phyloP scores from a whole-genome alignment of 257 asterid species.

The Solanum sparsipilum region DNA sequence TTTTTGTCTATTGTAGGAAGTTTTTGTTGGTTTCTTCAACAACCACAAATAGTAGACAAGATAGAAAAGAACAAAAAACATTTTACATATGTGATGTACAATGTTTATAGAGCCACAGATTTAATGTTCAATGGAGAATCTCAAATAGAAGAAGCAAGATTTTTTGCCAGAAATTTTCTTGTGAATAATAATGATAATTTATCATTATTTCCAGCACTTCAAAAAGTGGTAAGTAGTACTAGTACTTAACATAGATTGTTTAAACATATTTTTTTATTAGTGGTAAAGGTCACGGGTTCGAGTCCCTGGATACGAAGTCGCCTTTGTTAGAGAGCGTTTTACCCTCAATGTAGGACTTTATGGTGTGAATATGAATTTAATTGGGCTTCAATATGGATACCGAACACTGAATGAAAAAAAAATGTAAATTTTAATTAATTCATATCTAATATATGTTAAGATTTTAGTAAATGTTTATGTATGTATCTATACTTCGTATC shows the following conservation, averaged over 20 bases:
- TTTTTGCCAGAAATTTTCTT: conserved; percentile 23
- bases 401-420: accelerated
- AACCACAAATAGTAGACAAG: conserved; percentile 2
- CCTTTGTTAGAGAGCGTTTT: accelerated
- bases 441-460: background rate
- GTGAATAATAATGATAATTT: background rate
- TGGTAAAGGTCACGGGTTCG: background rate
- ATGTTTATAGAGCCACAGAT: conserved; percentile 44
- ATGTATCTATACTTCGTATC: background rate
- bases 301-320: background rate
- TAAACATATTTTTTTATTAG: no score
- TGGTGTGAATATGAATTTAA: accelerated
- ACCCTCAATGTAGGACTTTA: no score
- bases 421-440: background rate
- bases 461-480: background rate
- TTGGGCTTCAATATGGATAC: no score
- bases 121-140: conserved; percentile 27
- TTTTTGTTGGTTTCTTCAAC: conserved; percentile 52
- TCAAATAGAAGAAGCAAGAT: conserved; percentile 34
- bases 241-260: background rate
- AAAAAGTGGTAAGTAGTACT: conserved; percentile 17
- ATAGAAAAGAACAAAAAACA: conserved; percentile 22
- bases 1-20: conserved; percentile 13
- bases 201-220: conserved; percentile 20
- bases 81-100: conserved; percentile 21